phyloP scores from a whole-genome alignment of 805 yeast species.

The Kazachstania psychrophila region DNA sequence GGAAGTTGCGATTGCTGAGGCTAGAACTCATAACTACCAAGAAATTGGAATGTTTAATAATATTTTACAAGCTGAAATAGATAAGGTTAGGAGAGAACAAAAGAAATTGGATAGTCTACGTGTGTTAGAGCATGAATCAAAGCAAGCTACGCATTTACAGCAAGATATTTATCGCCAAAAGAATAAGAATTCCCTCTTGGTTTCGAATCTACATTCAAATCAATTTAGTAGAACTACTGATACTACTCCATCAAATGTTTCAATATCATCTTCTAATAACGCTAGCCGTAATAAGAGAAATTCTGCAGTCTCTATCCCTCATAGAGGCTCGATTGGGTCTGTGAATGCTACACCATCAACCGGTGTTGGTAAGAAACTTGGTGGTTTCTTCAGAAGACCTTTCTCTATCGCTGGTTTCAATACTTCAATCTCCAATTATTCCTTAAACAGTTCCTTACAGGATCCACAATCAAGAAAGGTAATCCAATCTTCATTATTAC shows the following conservation, averaged over 20 bases:
- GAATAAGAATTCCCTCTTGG: slow-evolving; percentile 13
- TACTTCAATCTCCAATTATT: slow-evolving; percentile 23
- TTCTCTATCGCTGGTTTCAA: slow-evolving; percentile 43
- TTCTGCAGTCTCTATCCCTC: slow-evolving; percentile 14
- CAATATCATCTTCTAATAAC: slow-evolving; percentile 6
- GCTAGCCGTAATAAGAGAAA: slow-evolving; percentile 17
- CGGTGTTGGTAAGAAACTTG: slow-evolving; percentile 37
- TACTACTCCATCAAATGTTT: no score
- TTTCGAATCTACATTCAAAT: slow-evolving; percentile 5
- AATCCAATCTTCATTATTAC: slow-evolving; percentile 45
- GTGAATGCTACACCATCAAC: slow-evolving; percentile 14
- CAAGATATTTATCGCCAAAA: slow-evolving; percentile 5
- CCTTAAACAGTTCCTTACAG: slow-evolving; percentile 25
- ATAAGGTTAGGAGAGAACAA: slow-evolving; percentile 44
- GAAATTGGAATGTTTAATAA: slow-evolving; percentile 36
- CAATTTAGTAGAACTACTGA: not conserved
- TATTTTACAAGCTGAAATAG: slow-evolving; percentile 41
- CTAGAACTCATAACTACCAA: slow-evolving; percentile 31
- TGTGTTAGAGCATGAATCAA: slow-evolving; percentile 31
- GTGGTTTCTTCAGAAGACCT: slow-evolving; percentile 56
- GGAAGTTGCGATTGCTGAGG: slow-evolving; percentile 37
- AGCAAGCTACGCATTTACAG: slow-evolving; percentile 28
- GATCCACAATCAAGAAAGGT: slow-evolving; percentile 34
- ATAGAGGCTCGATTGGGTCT: slow-evolving; percentile 17
- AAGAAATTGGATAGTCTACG: slow-evolving; percentile 35